Evolutionary conservation across 495 filamentous ascomycete species (phyloP).

Genomic region (Monascus purpureus): DNA sequence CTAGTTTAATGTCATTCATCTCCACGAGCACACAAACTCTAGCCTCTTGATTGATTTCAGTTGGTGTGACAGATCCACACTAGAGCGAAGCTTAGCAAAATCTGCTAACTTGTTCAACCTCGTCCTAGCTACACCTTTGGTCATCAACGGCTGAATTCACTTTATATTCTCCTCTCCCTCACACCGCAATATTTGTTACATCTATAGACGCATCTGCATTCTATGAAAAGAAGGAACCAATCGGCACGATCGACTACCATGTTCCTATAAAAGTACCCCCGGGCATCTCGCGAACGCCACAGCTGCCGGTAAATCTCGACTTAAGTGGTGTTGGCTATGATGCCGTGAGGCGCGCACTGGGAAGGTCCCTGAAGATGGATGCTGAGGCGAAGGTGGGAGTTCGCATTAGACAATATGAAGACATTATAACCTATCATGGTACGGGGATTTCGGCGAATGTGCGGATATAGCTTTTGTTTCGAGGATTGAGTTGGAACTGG

Average conservation of each 20-base stretch:
- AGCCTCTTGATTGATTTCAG: too few species aligned
- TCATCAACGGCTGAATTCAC: conserved; percentile 79
- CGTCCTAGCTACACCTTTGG: conserved; percentile 53
- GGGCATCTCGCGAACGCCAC: conserved; percentile 52
- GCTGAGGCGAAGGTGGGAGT: conserved; percentile 61
- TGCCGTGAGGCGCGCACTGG: conserved; percentile 67
- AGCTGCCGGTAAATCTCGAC: conserved; percentile 67
- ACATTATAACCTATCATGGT: conserved; percentile 55
- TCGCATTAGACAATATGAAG: conserved; percentile 54
- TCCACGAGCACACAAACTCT: conserved; percentile 4
- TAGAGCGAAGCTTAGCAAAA: background rate
- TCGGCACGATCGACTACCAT: conserved; percentile 64
- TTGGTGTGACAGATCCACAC: too few species aligned
- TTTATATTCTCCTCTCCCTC: conserved; percentile 59
- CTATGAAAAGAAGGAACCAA: conserved; percentile 62
- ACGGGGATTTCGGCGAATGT: conserved; percentile 64
- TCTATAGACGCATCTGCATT: conserved; percentile 70
- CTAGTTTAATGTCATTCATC: conserved; percentile 11
- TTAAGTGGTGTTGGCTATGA: conserved; percentile 70
- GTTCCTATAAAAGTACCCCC: conserved; percentile 66
- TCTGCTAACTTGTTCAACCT: conserved; percentile 1
- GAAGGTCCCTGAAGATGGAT: conserved; percentile 63
- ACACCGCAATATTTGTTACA: conserved; percentile 60
- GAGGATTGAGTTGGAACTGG: too few species aligned
- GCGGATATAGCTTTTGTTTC: conserved; percentile 31